Base-by-base conservation (phyloP, 2,329 filamentous ascomycete genomes). In the Phoma sp. region DNA sequence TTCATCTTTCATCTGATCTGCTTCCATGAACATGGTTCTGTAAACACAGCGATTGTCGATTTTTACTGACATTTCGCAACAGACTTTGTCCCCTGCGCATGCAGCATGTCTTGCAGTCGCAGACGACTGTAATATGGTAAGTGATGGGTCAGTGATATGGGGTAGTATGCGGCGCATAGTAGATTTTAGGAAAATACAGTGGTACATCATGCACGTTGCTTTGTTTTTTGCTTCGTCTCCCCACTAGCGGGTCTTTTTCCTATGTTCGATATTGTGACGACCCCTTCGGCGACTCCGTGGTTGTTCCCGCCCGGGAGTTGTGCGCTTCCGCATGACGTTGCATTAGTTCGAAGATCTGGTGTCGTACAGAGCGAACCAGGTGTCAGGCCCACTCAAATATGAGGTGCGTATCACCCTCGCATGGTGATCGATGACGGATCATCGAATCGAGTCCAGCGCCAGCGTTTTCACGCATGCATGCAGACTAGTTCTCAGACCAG, bases 1-100 rank as follows among this genome's bases (percentile, higher is more conserved):
- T 74, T 74, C 71, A 74, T 74, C 72, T 74, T 74, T 74, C 71
- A 64, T 68, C 72, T 74, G 72, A 74, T 62, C 36, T 54, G 55
- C 50, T 45, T 46, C 39, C 8, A 29, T 27, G n/a, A 33, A 21
- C 27, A 25, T 40, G 10, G 17, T 46, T 17, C 37, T 47, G 17
- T 50, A 36, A 48, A 43, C n/a, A 48, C 9, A 10, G 31, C 36
- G 15, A 15, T 43, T 32, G 45, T 46, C 41, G 50, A 46, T 13
- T 36, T 46, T 43, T 4, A 51, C 55, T 57, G 41, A 57, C 41
- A n/a, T 36, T 17, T 24, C 31, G 22, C 10, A 12, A 31, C 22
- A 55, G 51, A 24, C 6, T 17, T 21, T 2, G 6, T 13, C 24
- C n/a, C 3, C 21, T 8, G 12, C 19, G 17, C 27, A 22, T 41